Base-by-base conservation (phyloP, 2,329 filamentous ascomycete species). In the Talaromyces sp. region DNA sequence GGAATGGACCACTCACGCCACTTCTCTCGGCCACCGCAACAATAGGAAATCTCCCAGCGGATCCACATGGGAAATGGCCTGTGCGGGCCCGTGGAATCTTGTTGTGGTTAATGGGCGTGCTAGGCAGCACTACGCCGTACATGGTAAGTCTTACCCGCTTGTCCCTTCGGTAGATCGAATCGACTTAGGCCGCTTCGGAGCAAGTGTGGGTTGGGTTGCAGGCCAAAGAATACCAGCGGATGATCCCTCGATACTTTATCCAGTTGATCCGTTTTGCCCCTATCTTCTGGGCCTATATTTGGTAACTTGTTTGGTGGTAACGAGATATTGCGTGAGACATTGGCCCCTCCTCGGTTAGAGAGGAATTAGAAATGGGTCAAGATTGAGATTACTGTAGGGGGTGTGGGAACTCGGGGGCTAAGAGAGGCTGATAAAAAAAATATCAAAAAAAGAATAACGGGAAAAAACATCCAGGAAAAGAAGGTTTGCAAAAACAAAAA, bases 61-160 rank as follows among this genome's bases (percentile, higher is more conserved):
- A 47, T 57, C 58, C 60, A 61, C 60, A 47, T 50, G 6, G 6
- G n/a, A 19, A 22, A 19, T 58, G 57, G 52, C 54, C 59, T 51
- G 48, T 58, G 57, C 55, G 46, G 49, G 22, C 32, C 27, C 40
- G 17, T n/a, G 14, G 9, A 32, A 13, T 40, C 29, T 30, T 30
- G 10, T 36, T 27, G 3, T 47, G 29, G 51, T 42, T 49, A 17
- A 42, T 39, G 16, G 17, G 24, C 36, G 32, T 35, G 11, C 49
- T 41, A 35, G 39, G 36, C 54, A 49, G 52, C 36, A 45, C 61
- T 63, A 63, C 55, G 29, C 60, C 56, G 40, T 45, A 64, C 47
- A 56, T 19, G 52, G 61, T 61, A 64, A 64, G 61, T 64, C 52
- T 55, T 47, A 51, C 50, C 61, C 57, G 56, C 60, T 52, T 41